phyloP scores from a whole-genome alignment of 495 filamentous ascomycete genomes.

The Xylaria grammica region DNA sequence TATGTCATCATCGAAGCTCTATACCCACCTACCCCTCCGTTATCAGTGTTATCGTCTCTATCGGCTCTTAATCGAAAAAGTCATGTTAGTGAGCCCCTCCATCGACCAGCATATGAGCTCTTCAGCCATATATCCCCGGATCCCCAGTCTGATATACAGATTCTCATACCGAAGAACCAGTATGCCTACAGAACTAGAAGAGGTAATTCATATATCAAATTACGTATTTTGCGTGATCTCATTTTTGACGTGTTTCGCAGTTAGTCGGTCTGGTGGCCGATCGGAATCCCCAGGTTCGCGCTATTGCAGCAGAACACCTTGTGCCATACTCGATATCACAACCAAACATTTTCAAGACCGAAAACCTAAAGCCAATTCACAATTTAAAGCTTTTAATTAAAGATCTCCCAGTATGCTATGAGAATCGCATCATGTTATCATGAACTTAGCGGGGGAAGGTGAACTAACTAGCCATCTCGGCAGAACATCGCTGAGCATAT shows the following conservation, averaged over 20 bases:
- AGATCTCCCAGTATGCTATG: conserved; percentile 71
- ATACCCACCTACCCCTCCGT: conserved; percentile 22
- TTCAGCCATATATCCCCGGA: no score
- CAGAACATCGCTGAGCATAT: conserved; percentile 91
- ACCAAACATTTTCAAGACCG: conserved; percentile 80
- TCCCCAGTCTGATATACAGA: no score
- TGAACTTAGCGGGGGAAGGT: background rate
- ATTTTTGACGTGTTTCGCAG: conserved; percentile 48
- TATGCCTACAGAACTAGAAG: conserved; percentile 86
- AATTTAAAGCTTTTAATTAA: conserved; percentile 87
- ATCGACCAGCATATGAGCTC: conserved; percentile 16
- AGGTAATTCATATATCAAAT: conserved; percentile 53
- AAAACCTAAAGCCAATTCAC: conserved; percentile 77
- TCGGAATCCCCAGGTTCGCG: conserved; percentile 81
- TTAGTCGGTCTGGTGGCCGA: conserved; percentile 91
- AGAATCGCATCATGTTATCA: background rate
- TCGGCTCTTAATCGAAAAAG: conserved; percentile 8
- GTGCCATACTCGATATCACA: conserved; percentile 81
- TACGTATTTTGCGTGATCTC: background rate
- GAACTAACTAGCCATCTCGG: background rate
- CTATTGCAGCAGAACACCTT: conserved; percentile 78
- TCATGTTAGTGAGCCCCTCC: conserved; percentile 31
- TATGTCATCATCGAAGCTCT: background rate
- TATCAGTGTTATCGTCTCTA: conserved; percentile 17
- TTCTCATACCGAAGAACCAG: conserved; percentile 12